These are phyloP conservation scores for Acrodontium crateriforme DNA, from an alignment of 2,329 filamentous ascomycete genomes.

Conservation along the genomic window DNA sequence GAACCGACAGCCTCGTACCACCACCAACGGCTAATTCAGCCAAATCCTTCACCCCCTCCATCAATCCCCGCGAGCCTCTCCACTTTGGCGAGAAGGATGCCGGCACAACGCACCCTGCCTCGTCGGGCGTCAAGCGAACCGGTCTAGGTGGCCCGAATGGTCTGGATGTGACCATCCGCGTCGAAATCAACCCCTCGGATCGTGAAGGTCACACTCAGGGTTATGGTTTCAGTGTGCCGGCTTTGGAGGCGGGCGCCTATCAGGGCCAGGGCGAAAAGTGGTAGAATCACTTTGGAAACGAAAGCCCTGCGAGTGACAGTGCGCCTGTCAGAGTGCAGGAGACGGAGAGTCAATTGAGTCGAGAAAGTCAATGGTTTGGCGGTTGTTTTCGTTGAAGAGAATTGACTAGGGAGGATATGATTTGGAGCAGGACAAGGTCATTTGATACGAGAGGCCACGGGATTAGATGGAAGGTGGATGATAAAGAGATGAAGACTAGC, in stretches of 20 bases:
- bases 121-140: slow-evolving; percentile 30
- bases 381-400: no score
- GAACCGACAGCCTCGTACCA: neutral
- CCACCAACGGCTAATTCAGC: slow-evolving; percentile 15
- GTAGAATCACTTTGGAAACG: slow-evolving; percentile 14
- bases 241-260: slow-evolving; percentile 20
- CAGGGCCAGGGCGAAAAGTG: slow-evolving; percentile 14
- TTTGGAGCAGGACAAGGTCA: no score
- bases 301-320: no score
- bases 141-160: slow-evolving; percentile 32
- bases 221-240: slow-evolving; percentile 37
- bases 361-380: no score
- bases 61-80: slow-evolving; percentile 51
- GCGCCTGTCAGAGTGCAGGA: no score
- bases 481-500: no score
- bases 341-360: no score
- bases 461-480: no score
- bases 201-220: slow-evolving; percentile 33
- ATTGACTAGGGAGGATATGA: no score
- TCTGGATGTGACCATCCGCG: slow-evolving; percentile 34
- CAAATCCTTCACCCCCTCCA: slow-evolving; percentile 25
- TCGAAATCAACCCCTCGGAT: slow-evolving; percentile 34
- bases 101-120: slow-evolving; percentile 65
- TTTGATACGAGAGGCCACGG: no score
- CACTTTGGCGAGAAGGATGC: slow-evolving; percentile 64